Base-by-base conservation (phyloP, 768 basidiomycete species). In the Kwoniella sp. region DNA sequence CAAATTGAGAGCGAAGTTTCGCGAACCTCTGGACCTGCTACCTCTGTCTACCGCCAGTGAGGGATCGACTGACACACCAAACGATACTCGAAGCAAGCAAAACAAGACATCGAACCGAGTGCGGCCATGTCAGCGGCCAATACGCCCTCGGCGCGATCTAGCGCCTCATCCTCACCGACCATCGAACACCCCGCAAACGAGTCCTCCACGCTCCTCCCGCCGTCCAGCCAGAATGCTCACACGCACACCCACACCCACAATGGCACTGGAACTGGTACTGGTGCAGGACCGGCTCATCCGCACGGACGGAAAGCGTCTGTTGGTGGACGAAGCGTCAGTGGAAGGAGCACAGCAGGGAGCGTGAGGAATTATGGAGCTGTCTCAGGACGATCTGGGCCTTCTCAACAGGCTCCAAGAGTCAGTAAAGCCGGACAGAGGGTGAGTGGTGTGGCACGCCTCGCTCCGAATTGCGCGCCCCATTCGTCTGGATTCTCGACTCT, bases 361-460 rank as follows among this genome's bases (percentile, higher is more conserved):
- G 61, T 74, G 29, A 47, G 75, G 31, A 68, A 65, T 20, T 75
- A 75, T 66, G 76, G 73, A 4, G 62, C 73, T 17, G 58, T 66
- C 0, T 25, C 26, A 15, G 65, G 61, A 20, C 51, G 63, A 37
- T 72, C 72, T 23, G 69, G 73, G 7, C 76, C 76, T 31, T 62
- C 67, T 15, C 61, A 72, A 25, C 73, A 75, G 59, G 70, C 71
- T 13, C 72, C 77, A 2, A 72, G 75, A 61, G 77, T 79, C 48
- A 75, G 70, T 37, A 75, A 75, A 61, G 55, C 51, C 9, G 77
- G 77, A 23, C 77, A 79, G 54, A 72, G 74, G 69, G 77, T 79
- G 55, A 61, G 73, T 63, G 4, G 8, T 51, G 13, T 23, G 11
- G n/a, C n/a, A n/a, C n/a, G n/a, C n/a, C n/a, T n/a, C n/a, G n/a